Base-by-base conservation (phyloP, 2,329 filamentous ascomycete species). In the Fusarium acutatum region DNA sequence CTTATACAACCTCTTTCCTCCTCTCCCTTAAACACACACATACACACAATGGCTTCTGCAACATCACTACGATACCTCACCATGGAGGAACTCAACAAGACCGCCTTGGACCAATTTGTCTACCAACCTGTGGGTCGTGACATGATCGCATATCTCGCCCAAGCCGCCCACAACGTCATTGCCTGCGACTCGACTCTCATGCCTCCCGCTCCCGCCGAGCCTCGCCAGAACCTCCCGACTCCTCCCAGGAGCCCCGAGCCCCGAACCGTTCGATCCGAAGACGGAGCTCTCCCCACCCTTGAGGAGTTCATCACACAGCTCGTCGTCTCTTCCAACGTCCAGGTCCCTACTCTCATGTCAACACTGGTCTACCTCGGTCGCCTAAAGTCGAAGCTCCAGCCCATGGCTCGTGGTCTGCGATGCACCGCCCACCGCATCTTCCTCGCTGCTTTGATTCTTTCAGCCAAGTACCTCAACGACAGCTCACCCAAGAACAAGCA, bases 401-500 rank as follows among this genome's bases (percentile, higher is more conserved):
- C 96, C 67, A 95, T 97, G 81, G 96, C 96, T 78, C 97, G 97
- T 85, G 96, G 96, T 74, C 94, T 98, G 85, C 92, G 93, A 78
- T 98, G 96, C 88, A 98, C 96, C 30, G 94, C 96, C 52, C 96
- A 99, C 87, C 93, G 96, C 79, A 98, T 99, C 88, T 98, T 99
- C 86, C 89, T 99, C 54, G 96, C 94, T 46, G 87, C 93, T 22
- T 91, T 96, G 75, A 96, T 96, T 80, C 87, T 92, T 50, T 91
- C 96, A 4, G 96, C 96, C 78, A 99, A 99, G 91, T 98, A 98
- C 83, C 89, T 98, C 77, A 98, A 99, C 83, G 96, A 98, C 87
- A 97, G 95, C 70, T 98, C 95, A 18, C 96, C 96, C 72, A 98
- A 98, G 91, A 99, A 99, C 90, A 98, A 98, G 91, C 96, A 99